phyloP scores from a whole-genome alignment of 306 rosid species.

The Prunus fruticosa region DNA sequence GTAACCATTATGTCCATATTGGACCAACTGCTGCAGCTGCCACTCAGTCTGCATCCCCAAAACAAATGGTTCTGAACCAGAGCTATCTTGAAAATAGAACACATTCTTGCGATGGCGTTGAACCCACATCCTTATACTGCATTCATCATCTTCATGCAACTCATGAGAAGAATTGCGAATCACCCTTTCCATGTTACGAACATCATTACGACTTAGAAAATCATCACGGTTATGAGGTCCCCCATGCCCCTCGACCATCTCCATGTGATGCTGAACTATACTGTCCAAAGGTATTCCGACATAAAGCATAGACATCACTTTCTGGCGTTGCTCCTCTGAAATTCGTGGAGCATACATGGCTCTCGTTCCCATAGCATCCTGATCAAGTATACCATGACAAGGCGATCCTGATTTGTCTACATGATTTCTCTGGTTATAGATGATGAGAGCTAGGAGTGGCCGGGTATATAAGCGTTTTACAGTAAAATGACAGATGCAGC shows the following conservation, averaged over 20 bases:
- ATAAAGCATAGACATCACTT: constrained; percentile 73
- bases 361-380: constrained; percentile 77
- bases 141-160: constrained; percentile 49
- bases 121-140: constrained; percentile 65
- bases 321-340: constrained; percentile 79
- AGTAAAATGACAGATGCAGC: constrained; percentile 79
- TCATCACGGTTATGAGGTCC: constrained; percentile 79
- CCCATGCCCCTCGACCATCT: constrained; percentile 62
- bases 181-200: constrained; percentile 80
- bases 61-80: constrained; percentile 47
- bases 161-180: constrained; percentile 55
- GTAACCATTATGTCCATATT: constrained; percentile 51
- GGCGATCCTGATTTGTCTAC: constrained; percentile 71
- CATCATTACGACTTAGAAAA: constrained; percentile 71
- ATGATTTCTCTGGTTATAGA: constrained; percentile 70
- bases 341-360: constrained; percentile 86
- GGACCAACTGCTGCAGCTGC: constrained; percentile 83
- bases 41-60: constrained; percentile 82
- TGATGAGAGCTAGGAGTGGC: constrained; percentile 61
- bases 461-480: constrained; percentile 66
- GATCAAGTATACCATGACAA: constrained; percentile 75
- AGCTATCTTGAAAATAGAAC: constrained; percentile 59
- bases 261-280: constrained; percentile 63
- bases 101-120: constrained; percentile 64
- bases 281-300: constrained; percentile 62